phyloP scores from a whole-genome alignment of 495 filamentous ascomycete species.

The Daldinia childiae region DNA sequence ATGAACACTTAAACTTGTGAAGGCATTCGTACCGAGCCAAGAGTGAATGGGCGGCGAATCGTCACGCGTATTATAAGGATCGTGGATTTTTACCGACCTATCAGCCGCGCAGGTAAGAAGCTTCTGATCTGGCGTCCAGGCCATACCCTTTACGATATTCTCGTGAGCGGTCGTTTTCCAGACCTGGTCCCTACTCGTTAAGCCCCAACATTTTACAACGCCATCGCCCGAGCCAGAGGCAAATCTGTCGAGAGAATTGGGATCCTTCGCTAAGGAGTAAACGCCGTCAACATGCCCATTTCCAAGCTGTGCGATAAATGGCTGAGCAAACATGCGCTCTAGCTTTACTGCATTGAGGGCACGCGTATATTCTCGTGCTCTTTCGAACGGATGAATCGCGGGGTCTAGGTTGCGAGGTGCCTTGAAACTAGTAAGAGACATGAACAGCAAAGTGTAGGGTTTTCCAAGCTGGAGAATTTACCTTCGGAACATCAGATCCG shows the following conservation, averaged over 20 bases:
- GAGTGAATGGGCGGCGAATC: constrained; percentile 75
- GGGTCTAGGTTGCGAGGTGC: constrained; percentile 89
- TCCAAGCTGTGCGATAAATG: constrained; percentile 88
- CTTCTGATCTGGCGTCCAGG: constrained; percentile 84
- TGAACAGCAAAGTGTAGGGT: constrained; percentile 1
- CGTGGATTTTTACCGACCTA: constrained; percentile 86
- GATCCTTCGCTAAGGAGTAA: constrained; percentile 77
- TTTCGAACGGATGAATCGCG: constrained; percentile 91
- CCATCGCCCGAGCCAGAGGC: constrained; percentile 86
- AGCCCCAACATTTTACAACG: constrained; percentile 93
- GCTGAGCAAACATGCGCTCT: constrained; percentile 94
- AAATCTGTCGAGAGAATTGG: constrained; percentile 71
- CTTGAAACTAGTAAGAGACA: constrained; percentile 27
- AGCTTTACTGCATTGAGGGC: constrained; percentile 84
- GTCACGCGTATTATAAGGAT: constrained; percentile 78
- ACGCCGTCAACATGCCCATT: constrained; percentile 95
- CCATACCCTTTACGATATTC: constrained; percentile 89
- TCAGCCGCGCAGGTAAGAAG: constrained; percentile 92
- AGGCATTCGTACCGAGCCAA: constrained; percentile 82
- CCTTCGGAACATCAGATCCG: constrained; percentile 75
- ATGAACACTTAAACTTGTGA: constrained; percentile 87
- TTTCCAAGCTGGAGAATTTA: constrained; percentile 34
- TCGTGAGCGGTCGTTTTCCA: constrained; percentile 78
- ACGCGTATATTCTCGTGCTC: constrained; percentile 89
- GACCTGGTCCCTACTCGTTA: constrained; percentile 78